A percentile compares a stretch with the other conserved stretches of the same genome.
Evolutionary conservation across 768 basidiomycete genomes (phyloP).

Genomic region (Xanthoconium stramineum): DNA sequence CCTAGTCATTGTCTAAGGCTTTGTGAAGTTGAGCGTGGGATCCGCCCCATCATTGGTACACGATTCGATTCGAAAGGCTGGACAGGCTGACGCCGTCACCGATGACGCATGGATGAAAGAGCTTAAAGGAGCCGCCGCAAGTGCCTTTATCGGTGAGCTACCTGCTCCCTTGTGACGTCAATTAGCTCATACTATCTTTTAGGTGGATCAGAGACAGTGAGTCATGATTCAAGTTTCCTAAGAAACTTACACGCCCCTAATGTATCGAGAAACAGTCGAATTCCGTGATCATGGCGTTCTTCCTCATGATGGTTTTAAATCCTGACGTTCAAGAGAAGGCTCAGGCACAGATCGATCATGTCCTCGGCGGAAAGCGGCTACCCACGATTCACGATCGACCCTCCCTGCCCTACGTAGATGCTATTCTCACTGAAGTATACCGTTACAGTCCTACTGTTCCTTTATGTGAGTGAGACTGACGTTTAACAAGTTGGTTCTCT

Average conservation of each 20-base stretch:
- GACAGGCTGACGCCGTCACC: neutral
- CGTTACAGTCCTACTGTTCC: slow-evolving; percentile 4
- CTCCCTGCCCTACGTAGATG: neutral
- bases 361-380: neutral
- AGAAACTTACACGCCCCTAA: neutral
- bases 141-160: neutral
- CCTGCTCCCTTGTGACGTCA: neutral
- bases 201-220: neutral
- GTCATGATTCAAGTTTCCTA: neutral
- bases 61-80: neutral
- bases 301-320: slow-evolving; percentile 7
- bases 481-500: neutral
- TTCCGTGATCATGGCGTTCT: neutral
- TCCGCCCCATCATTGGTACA: neutral
- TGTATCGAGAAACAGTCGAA: neutral
- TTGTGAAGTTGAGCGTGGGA: neutral
- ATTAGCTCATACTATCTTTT: neutral
- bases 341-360: slow-evolving; percentile 10
- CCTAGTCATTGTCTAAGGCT: neutral
- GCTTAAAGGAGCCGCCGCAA: neutral
- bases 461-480: slow-evolving; percentile 1
- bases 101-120: neutral
- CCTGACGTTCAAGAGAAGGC: neutral
- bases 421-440: neutral
- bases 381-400: neutral